Evolutionary conservation across 202 grass and related monocot species (phyloP), one percentile per base, ranked within the genome.

Genomic region (Sporobolus alterniflorus): DNA sequence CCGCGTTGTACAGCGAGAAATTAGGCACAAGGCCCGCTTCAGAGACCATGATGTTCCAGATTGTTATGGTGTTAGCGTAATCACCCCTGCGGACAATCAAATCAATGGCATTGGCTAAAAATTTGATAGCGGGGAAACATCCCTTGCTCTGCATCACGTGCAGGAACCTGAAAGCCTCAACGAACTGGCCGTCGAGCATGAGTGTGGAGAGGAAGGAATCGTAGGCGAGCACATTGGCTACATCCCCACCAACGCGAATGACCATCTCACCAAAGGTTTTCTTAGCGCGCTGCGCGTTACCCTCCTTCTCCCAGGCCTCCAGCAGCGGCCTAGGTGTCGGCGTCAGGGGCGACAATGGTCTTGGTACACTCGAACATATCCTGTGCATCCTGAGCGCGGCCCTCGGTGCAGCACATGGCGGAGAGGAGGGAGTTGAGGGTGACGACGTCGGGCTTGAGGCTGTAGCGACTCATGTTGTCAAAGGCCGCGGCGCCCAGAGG

Each of bases 291-390:
- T 70, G 78, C 1, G 39, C 54, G 73, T 98, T 91, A 50, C 88
- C 88, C 68, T 98, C 95, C 75, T 93, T 91, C 83, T 94, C 85
- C 77, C 88, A 97, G 11, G 90, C 92, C 83, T 97, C 86, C 50
- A 97, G 88, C 54, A 97, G 86, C 67, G 24, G 86, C 88, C 75
- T 94, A 97, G 73, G 92, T 91, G 74, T 98, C 86, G 22, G 62
- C 84, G 61, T 98, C 78, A 6, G 90, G 92, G 14, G 83, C 33
- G 36, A 93, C 72, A 36, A 9, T 64, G 36, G 62, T 40, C 81
- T 94, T 94, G 74, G 76, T 47, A 67, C 87, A 64, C 15, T 94
- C 95, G 60, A 93, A 91, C 21, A 88, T 28, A 6, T 91, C 75
- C 21, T 73, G 77, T 0, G 92, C 92, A 1, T 76, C 75, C 67